These are phyloP conservation scores for Tardiomyces digboiensis DNA, from an alignment of 1,139 yeast species.

Conservation along the genomic window DNA sequence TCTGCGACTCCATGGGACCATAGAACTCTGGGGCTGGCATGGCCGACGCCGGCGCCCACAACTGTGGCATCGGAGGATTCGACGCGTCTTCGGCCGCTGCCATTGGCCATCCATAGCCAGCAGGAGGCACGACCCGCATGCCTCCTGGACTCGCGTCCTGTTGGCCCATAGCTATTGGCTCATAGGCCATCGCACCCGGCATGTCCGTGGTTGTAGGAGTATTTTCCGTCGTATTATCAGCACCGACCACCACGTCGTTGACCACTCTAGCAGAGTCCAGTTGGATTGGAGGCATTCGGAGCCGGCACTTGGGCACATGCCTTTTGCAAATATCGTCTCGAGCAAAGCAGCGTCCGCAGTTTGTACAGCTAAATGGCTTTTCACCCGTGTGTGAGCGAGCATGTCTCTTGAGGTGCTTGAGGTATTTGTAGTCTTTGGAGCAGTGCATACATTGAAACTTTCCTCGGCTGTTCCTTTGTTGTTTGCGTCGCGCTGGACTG, in stretches of 20 bases:
- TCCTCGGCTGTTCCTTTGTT: conserved; percentile 1
- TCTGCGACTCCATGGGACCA: too few species aligned
- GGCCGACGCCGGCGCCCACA: too few species aligned
- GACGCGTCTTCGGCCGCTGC: too few species aligned
- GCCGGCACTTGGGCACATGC: not conserved
- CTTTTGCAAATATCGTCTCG: not conserved
- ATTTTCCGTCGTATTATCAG: too few species aligned
- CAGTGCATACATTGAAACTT: conserved; percentile 1
- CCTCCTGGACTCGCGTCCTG: too few species aligned
- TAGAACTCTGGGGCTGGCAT: too few species aligned
- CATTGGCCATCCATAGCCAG: too few species aligned
- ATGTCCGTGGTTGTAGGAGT: not conserved
- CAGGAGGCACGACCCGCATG: too few species aligned
- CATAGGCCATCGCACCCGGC: not conserved
- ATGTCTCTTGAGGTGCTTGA: not conserved
- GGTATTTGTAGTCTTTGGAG: not conserved
- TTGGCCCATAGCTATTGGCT: too few species aligned
- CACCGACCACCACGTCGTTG: too few species aligned
- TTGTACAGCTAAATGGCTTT: not conserved
- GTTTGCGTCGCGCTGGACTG: too few species aligned
- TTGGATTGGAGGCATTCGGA: not conserved
- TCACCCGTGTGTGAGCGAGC: not conserved
- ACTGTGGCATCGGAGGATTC: too few species aligned
- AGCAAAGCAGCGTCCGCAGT: not conserved
- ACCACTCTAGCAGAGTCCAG: not conserved